Evolutionary conservation across 2,329 filamentous ascomycete species (phyloP).

Genomic region (Epichloe gansuensis): DNA sequence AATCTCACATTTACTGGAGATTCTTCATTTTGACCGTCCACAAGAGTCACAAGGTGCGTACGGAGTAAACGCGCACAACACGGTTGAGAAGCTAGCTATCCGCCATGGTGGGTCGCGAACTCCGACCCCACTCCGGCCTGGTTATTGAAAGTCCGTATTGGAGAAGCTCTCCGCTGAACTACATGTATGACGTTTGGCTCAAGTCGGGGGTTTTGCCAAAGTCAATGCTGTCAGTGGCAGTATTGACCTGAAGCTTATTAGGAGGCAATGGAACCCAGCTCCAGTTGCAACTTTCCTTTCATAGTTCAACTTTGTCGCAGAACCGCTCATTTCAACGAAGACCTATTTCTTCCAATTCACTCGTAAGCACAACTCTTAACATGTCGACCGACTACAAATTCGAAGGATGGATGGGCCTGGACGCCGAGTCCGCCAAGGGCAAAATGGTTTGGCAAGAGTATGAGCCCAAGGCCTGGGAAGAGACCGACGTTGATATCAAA

Average conservation of each 20-base stretch:
- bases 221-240: slow-evolving; percentile 1
- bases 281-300: too few species aligned
- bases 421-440: slow-evolving; percentile 28
- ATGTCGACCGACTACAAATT: slow-evolving; percentile 30
- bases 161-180: background rate
- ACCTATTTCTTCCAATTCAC: too few species aligned
- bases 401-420: slow-evolving; percentile 37
- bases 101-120: too few species aligned
- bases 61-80: too few species aligned
- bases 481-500: slow-evolving; percentile 52
- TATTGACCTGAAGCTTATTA: background rate
- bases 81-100: too few species aligned
- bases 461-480: slow-evolving; percentile 52
- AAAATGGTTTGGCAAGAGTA: slow-evolving; percentile 44
- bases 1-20: too few species aligned
- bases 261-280: background rate
- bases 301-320: background rate
- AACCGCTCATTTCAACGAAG: background rate
- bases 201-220: background rate
- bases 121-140: too few species aligned
- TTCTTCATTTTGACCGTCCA: too few species aligned
- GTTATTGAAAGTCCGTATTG: too few species aligned
- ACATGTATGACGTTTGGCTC: background rate
- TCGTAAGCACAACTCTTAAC: background rate
- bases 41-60: too few species aligned